phyloP scores from a whole-genome alignment of 2,329 filamentous ascomycete species.

The Arthroderma sp. region DNA sequence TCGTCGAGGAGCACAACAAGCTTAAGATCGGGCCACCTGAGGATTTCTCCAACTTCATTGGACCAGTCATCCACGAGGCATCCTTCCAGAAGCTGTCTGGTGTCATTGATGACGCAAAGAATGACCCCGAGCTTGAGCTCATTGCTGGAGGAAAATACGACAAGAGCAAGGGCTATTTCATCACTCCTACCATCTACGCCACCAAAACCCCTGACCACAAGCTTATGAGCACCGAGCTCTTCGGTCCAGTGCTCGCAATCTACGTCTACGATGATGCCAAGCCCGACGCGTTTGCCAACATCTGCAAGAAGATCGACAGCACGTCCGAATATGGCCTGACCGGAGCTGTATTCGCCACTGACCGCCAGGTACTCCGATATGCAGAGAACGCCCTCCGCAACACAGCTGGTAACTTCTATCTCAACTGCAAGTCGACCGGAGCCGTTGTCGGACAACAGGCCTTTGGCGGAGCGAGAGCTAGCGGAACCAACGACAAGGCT shows the following conservation, averaged over 20 bases:
- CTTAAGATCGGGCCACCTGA: constrained; percentile 60
- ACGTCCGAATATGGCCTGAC: constrained; percentile 32
- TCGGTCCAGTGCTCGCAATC: constrained; percentile 61
- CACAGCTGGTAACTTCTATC: constrained; percentile 31
- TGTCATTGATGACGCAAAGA: constrained; percentile 69
- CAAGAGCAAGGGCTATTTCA: constrained; percentile 64
- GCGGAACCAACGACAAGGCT: constrained; percentile 62
- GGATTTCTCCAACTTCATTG: constrained; percentile 66
- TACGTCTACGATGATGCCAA: constrained; percentile 67
- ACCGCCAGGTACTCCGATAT: constrained; percentile 22
- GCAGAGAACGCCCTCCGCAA: constrained; percentile 26
- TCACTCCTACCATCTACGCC: constrained; percentile 70
- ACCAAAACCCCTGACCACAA: constrained; percentile 61
- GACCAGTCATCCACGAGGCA: constrained; percentile 70
- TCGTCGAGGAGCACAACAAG: constrained; percentile 55
- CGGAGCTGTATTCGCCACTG: constrained; percentile 30
- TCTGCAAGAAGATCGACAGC: constrained; percentile 39
- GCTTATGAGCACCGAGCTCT: constrained; percentile 65
- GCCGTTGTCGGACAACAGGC: constrained; percentile 62
- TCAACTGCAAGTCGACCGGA: constrained; percentile 45
- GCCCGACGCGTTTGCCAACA: constrained; percentile 46
- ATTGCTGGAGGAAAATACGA: constrained; percentile 67
- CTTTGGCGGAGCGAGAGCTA: constrained; percentile 55
- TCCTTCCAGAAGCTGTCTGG: constrained; percentile 69
- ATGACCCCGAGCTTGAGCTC: constrained; percentile 59